Conservation (phyloP, 2,329 filamentous ascomycete genomes). For the Sporothrix brunneoviolacea region DNA sequence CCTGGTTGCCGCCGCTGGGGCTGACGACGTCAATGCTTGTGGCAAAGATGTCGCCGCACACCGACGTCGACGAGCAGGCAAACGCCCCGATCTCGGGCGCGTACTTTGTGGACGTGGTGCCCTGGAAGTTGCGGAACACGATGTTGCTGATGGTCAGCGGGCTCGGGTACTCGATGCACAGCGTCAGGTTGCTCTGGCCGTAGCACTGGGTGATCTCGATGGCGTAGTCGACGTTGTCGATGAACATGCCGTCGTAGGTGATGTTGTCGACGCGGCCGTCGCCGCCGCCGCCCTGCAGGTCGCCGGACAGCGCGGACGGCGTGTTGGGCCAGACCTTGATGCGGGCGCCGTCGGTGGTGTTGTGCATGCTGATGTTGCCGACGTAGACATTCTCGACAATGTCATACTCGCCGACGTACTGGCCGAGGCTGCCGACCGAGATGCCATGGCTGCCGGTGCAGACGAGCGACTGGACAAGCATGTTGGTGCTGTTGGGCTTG, state of each 20-base stretch:
- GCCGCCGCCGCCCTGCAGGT: constrained; percentile 54
- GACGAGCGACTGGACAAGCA: constrained; percentile 51
- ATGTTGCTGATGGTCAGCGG: constrained; percentile 47
- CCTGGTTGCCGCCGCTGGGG: constrained; percentile 19
- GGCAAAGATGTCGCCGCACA: constrained; percentile 21
- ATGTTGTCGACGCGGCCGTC: constrained; percentile 54
- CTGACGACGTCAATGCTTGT: constrained; percentile 22
- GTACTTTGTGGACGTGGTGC: constrained; percentile 32
- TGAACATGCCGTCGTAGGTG: constrained; percentile 50
- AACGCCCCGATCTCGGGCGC: constrained; percentile 22
- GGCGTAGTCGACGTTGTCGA: constrained; percentile 56
- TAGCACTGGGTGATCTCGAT: constrained; percentile 45
- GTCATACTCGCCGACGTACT: constrained; percentile 50
- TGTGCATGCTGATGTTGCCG: constrained; percentile 32
- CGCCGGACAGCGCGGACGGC: constrained; percentile 29
- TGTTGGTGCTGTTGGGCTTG: constrained; percentile 55
- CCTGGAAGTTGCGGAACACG: constrained; percentile 45
- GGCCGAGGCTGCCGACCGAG: constrained; percentile 53
- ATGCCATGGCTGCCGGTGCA: constrained; percentile 59
- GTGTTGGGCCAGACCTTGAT: constrained; percentile 51
- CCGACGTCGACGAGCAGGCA: constrained; percentile 21
- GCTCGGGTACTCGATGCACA: constrained; percentile 53
- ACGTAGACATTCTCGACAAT: constrained; percentile 54
- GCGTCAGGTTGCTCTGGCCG: constrained; percentile 50
- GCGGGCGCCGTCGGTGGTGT: constrained; percentile 45